A percentile compares a stretch with the other conserved stretches of the same genome.
Evolutionary conservation across 345 rosid species (phyloP).

Genomic region (Salix koriyanagi): DNA sequence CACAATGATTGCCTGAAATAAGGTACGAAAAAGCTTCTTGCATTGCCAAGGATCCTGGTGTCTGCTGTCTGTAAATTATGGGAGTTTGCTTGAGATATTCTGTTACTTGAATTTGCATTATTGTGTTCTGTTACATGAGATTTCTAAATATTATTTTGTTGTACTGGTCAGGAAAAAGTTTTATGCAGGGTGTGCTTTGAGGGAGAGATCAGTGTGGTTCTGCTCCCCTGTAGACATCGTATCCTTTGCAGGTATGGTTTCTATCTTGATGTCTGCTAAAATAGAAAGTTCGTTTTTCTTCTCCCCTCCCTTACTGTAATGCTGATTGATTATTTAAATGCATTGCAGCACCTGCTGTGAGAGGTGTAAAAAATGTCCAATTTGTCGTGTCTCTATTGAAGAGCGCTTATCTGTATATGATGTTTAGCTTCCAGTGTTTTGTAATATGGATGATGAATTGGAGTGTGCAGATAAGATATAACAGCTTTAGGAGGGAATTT

Average conservation of each 20-base stretch:
- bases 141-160: not conserved
- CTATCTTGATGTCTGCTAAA: not conserved
- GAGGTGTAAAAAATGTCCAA: slow-evolving; percentile 90
- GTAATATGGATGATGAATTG: not conserved
- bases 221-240: slow-evolving; percentile 94
- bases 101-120: not conserved
- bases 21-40: not conserved
- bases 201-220: slow-evolving; percentile 77
- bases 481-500: slow-evolving; percentile 11
- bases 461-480: slow-evolving; percentile 12
- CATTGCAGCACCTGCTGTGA: slow-evolving; percentile 76
- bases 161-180: slow-evolving; percentile 73
- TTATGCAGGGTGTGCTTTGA: slow-evolving; percentile 91
- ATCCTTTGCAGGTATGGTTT: slow-evolving; percentile 76
- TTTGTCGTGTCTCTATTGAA: slow-evolving; percentile 69
- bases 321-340: slow-evolving; percentile 13
- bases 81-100: not conserved
- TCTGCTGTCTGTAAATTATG: not conserved
- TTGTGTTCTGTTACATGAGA: not conserved
- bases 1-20: not conserved
- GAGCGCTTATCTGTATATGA: slow-evolving; percentile 85
- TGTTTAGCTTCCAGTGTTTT: slow-evolving; percentile 45
- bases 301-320: not conserved
- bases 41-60: not conserved
- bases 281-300: not conserved